phyloP scores from a whole-genome alignment of 1,284 basidiomycete species.

The Irpex rosettiformis region DNA sequence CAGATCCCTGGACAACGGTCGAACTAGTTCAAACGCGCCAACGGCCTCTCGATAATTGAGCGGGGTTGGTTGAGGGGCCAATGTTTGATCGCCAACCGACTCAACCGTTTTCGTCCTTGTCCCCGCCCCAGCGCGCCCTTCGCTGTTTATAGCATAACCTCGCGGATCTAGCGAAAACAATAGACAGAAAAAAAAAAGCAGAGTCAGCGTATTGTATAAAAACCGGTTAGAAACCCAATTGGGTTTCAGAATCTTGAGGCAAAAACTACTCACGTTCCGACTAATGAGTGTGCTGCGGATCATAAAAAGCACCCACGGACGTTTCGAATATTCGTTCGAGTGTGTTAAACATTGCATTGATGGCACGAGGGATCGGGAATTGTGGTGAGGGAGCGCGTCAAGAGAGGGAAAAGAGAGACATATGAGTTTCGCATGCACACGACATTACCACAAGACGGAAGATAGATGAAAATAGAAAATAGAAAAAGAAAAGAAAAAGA shows the following conservation, averaged over 20 bases:
- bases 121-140: neutral
- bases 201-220: slow-evolving; percentile 9
- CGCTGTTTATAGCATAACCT: slow-evolving; percentile 44
- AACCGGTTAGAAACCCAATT: neutral
- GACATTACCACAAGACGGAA: slow-evolving; percentile 14
- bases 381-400: slow-evolving; percentile 6
- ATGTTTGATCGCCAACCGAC: neutral
- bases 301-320: slow-evolving; percentile 7
- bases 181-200: slow-evolving; percentile 2
- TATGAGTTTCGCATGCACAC: slow-evolving; percentile 20
- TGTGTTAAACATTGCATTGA: slow-evolving; percentile 12
- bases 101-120: neutral
- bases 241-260: neutral
- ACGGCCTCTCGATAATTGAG: neutral
- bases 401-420: slow-evolving; percentile 13
- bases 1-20: neutral
- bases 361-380: slow-evolving; percentile 5
- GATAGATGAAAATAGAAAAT: slow-evolving; percentile 9
- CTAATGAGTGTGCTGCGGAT: slow-evolving; percentile 56
- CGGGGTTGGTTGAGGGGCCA: neutral
- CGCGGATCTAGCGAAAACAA: slow-evolving; percentile 39
- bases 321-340: slow-evolving; percentile 25
- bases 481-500: slow-evolving; percentile 4
- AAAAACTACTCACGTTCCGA: slow-evolving; percentile 54
- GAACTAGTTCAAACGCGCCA: too few species aligned